These are phyloP conservation scores for Naganishia albida DNA, from an alignment of 1,284 basidiomycete species.

Conservation along the genomic window DNA sequence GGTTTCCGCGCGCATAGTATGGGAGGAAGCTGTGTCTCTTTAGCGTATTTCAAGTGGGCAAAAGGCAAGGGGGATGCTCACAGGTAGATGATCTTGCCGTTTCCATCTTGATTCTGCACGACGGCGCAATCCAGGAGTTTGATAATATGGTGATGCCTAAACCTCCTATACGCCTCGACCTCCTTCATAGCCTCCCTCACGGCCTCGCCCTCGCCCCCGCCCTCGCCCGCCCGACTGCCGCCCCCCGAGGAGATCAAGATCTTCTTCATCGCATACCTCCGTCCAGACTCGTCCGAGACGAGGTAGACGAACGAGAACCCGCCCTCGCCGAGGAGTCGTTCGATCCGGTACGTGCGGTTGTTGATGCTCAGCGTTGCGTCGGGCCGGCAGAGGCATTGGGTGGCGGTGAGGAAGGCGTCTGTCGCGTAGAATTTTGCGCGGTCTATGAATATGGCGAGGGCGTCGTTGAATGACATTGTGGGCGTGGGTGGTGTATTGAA, in stretches of 20 bases:
- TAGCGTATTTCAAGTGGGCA: not conserved
- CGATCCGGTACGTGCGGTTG: conserved; percentile 84
- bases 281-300: conserved; percentile 70
- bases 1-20: conserved; percentile 84
- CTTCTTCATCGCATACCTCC: conserved; percentile 91
- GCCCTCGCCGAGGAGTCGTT: conserved; percentile 88
- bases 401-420: conserved; percentile 38
- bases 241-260: conserved; percentile 84
- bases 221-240: conserved; percentile 51
- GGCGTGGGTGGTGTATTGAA: too few species aligned
- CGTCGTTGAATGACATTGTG: conserved; percentile 37
- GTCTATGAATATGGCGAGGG: conserved; percentile 42
- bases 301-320: conserved; percentile 94
- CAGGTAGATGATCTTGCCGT: conserved; percentile 91
- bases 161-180: conserved; percentile 84
- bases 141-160: conserved; percentile 67
- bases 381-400: conserved; percentile 53
- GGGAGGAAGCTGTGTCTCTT: conserved; percentile 66
- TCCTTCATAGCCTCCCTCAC: conserved; percentile 72
- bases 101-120: conserved; percentile 80
- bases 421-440: conserved; percentile 46
- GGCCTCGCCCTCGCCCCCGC: conserved; percentile 40
- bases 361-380: conserved; percentile 81
- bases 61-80: conserved; percentile 33
- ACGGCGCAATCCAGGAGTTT: conserved; percentile 75